These are phyloP conservation scores for Penicillium herquei DNA, from an alignment of 495 filamentous ascomycete genomes.

Conservation along the genomic window DNA sequence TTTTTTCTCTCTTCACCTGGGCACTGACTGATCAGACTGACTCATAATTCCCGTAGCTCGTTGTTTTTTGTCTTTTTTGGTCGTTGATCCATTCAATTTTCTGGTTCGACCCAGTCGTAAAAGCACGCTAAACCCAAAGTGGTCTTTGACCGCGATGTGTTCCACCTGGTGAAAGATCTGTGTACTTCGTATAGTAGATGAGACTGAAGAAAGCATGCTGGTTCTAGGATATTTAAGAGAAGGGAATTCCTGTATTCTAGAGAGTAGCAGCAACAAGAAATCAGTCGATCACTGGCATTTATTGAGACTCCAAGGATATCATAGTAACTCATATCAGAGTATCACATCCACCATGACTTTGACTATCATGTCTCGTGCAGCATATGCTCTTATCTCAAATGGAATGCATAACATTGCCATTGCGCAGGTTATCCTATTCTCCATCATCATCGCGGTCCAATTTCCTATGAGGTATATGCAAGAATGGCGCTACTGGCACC, in stretches of 20 bases:
- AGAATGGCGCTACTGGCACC: constrained; percentile 35
- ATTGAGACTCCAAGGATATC: no score
- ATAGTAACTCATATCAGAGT: no score
- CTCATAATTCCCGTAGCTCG: background rate
- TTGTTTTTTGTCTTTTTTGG: background rate
- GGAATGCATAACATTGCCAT: constrained; percentile 27
- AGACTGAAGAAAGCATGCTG: background rate
- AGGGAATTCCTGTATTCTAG: background rate
- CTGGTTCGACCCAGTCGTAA: background rate
- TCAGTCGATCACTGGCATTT: background rate
- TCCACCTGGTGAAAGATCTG: constrained; percentile 12
- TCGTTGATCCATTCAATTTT: background rate
- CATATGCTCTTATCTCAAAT: constrained; percentile 14
- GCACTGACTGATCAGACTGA: background rate
- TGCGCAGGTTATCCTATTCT: constrained; percentile 28
- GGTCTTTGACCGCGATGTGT: constrained; percentile 32
- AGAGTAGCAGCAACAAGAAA: background rate
- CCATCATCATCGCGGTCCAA: constrained; percentile 23
- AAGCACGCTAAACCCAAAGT: constrained; percentile 29
- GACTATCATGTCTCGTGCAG: background rate
- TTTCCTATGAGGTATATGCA: constrained; percentile 25
- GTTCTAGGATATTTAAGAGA: background rate
- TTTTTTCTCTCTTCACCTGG: background rate
- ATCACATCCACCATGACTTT: constrained; percentile 1
- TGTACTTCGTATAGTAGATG: constrained; percentile 2